Conservation (phyloP, 2,329 filamentous ascomycete species). For the Curvularia lunata region DNA sequence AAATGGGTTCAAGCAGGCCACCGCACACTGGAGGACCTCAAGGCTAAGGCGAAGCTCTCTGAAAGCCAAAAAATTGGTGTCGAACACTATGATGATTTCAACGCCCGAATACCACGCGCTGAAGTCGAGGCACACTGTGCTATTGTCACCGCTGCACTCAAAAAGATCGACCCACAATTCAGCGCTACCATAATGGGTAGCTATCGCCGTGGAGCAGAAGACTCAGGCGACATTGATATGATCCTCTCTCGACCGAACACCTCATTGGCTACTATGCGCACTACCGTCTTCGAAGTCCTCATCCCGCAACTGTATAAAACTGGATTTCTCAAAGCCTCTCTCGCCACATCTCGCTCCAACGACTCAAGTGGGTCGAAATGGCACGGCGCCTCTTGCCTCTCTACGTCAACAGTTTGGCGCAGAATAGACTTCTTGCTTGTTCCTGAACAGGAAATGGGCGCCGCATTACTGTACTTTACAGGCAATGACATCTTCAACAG, state of each 20-base stretch:
- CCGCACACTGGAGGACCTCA: conserved; percentile 75
- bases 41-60: conserved; percentile 66
- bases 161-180: conserved; percentile 66
- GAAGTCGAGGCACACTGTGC: conserved; percentile 75
- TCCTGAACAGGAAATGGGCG: conserved; percentile 78
- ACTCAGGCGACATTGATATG: conserved; percentile 83
- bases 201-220: conserved; percentile 77
- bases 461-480: conserved; percentile 91
- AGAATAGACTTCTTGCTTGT: conserved; percentile 86
- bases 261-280: conserved; percentile 60
- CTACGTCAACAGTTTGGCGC: conserved; percentile 67
- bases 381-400: conserved; percentile 83
- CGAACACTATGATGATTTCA: conserved; percentile 80
- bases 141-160: conserved; percentile 66
- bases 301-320: conserved; percentile 65
- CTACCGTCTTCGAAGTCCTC: conserved; percentile 67
- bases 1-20: conserved; percentile 79
- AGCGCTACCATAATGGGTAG: conserved; percentile 81
- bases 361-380: conserved; percentile 72
- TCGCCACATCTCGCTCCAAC: conserved; percentile 64
- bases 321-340: conserved; percentile 71
- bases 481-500: conserved; percentile 95
- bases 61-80: conserved; percentile 76
- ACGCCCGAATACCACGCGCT: conserved; percentile 74
- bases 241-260: conserved; percentile 76